phyloP scores from a whole-genome alignment of 2,329 filamentous ascomycete genomes.

The Diatrype stigma region DNA sequence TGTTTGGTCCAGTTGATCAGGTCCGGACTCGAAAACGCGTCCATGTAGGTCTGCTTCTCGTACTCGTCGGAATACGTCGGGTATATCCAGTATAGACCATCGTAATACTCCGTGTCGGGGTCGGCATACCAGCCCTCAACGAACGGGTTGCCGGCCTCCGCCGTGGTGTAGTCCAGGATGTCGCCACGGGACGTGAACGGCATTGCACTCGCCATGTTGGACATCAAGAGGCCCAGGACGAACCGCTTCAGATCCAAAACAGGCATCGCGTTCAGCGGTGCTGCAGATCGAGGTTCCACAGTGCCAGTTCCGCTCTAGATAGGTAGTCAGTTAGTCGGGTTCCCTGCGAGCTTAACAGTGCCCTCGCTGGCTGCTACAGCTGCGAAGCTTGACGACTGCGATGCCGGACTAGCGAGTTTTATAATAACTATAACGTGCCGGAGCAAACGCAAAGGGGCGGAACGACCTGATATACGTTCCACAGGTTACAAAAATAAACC shows the following conservation, averaged over 20 bases:
- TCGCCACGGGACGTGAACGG: conserved; percentile 1
- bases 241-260: background rate
- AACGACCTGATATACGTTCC: too few species aligned
- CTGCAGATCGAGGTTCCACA: background rate
- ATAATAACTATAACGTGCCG: too few species aligned
- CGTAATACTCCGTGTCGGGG: conserved; percentile 44
- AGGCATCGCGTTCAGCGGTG: background rate
- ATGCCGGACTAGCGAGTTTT: too few species aligned
- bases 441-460: too few species aligned
- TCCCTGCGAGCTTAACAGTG: too few species aligned
- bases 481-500: too few species aligned
- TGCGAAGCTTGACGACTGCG: too few species aligned
- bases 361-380: too few species aligned
- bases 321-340: too few species aligned
- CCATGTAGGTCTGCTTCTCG: conserved; percentile 44
- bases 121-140: conserved; percentile 48
- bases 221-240: conserved; percentile 3
- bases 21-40: conserved; percentile 47
- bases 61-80: conserved; percentile 42
- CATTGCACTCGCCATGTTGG: conserved; percentile 1
- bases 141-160: conserved; percentile 43
- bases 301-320: too few species aligned
- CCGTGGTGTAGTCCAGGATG: conserved; percentile 32
- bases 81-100: conserved; percentile 43
- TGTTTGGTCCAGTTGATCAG: conserved; percentile 46